Evolutionary conservation across 1,284 basidiomycete genomes (phyloP).

Genomic region (Puccinia novopanici): DNA sequence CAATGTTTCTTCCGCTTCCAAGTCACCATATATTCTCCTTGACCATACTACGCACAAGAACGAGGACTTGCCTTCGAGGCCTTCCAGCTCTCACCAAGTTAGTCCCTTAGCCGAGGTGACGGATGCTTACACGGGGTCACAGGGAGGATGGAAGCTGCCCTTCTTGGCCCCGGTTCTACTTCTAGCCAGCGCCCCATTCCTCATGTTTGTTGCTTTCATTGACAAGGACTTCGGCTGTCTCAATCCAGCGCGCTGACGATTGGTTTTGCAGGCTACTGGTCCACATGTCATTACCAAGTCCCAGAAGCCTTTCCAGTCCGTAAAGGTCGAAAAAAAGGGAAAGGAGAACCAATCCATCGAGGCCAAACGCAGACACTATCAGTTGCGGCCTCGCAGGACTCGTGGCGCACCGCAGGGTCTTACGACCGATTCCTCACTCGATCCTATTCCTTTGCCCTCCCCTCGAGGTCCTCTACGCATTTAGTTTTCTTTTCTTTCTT

Average conservation of each 20-base stretch:
- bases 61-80: neutral
- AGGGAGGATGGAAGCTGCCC: constrained; percentile 46
- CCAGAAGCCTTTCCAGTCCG: neutral
- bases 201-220: constrained; percentile 16
- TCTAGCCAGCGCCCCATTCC: neutral
- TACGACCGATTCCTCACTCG: neutral
- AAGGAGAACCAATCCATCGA: constrained; percentile 3
- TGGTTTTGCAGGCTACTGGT: neutral
- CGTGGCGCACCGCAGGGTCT: neutral
- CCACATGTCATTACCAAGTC: neutral
- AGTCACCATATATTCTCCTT: neutral
- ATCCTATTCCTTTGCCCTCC: neutral
- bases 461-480: constrained; percentile 2
- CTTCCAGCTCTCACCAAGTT: constrained; percentile 17
- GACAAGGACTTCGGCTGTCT: neutral
- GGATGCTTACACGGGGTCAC: constrained; percentile 47
- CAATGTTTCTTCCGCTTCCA: neutral
- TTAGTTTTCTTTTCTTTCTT: neutral
- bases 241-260: neutral
- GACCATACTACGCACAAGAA: neutral
- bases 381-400: neutral
- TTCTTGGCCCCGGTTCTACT: neutral
- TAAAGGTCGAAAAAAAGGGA: constrained; percentile 11
- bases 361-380: neutral
- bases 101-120: constrained; percentile 49